Evolutionary conservation across 495 filamentous ascomycete species (phyloP), one percentile per base, ranked within the genome.

Genomic region (Penicillium turbatum): DNA sequence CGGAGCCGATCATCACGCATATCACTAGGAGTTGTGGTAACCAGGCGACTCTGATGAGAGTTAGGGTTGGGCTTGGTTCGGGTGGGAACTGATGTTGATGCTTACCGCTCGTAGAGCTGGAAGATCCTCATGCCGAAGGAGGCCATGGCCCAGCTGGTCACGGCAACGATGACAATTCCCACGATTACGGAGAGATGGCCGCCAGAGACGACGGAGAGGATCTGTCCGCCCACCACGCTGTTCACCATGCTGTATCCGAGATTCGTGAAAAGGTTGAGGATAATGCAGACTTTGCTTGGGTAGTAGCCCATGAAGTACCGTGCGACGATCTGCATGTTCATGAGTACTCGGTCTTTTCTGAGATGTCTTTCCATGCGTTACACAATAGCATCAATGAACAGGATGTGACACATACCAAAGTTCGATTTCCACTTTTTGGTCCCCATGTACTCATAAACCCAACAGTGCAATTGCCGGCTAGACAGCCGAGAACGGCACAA

Each of bases 291-390:
- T 67, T 88, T 90, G 40, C 80, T 79, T 1, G 88, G 87, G 70
- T 84, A 89, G 69, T 86, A 90, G 6, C 88, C 88, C 85, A 90
- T 90, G 43, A 82, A 81, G 62, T 85, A 90, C 6, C 87, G 79
- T 5, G 82, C 72, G 36, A 88, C 78, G 38, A 90, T 82, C 83
- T 85, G 60, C 17, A 31, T 17, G 29, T 8, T 10, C 1, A 51
- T 65, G 5, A 65, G 48, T 29, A 43, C 29, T 15, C 21, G 19
- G 24, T 37, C n/a, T 34, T 32, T 3, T 9, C 24, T 2, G 21
- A 4, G 21, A 24, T 24, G 2, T 24, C 4, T 4, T 24, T 4
- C 4, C 21, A 24, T 24, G 2, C 21, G 21, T 16, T 41, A 10
- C 10, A 13, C 9, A 16, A 11, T 21, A 12, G 26, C 1, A 6